Conservation (phyloP, 2,329 filamentous ascomycete species). For the Sarocladiaceae sp. region DNA sequence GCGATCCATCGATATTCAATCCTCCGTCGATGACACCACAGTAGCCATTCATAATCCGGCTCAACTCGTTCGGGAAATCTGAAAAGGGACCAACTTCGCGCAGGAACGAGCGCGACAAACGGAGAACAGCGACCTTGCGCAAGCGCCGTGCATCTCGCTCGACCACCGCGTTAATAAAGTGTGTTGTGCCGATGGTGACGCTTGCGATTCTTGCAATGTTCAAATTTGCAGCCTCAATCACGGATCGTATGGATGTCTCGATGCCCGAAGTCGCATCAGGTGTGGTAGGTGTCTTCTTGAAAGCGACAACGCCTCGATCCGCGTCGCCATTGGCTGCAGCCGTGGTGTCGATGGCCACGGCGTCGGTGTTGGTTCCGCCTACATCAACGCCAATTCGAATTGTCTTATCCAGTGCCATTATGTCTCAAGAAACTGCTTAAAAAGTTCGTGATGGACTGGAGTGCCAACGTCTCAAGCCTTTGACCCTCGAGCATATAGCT, state of each 20-base stretch:
- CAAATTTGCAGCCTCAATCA: conserved; percentile 30
- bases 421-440: no score
- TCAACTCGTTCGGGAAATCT: conserved; percentile 49
- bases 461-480: not conserved
- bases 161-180: conserved; percentile 56
- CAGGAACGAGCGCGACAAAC: conserved; percentile 50
- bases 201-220: conserved; percentile 35
- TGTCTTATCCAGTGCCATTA: conserved; percentile 1
- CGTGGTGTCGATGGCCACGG: conserved; percentile 1
- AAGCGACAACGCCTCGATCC: conserved; percentile 37
- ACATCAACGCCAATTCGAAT: conserved; percentile 43
- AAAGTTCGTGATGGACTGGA: no score
- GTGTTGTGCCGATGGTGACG: conserved; percentile 51
- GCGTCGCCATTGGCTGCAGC: not conserved
- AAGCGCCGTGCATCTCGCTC: conserved; percentile 46
- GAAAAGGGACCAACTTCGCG: conserved; percentile 45
- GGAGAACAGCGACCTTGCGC: conserved; percentile 47
- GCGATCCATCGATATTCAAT: conserved; percentile 44
- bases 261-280: conserved; percentile 47
- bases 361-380: conserved; percentile 23
- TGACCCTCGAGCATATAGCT: not conserved
- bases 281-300: conserved; percentile 45
- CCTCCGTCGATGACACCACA: conserved; percentile 44
- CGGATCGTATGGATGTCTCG: conserved; percentile 37
- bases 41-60: conserved; percentile 41